Evolutionary conservation across 192 early-diverging fungal genomes (phyloP), one percentile per base, ranked within the genome.

Genomic region (Backusella liffmaniae): DNA sequence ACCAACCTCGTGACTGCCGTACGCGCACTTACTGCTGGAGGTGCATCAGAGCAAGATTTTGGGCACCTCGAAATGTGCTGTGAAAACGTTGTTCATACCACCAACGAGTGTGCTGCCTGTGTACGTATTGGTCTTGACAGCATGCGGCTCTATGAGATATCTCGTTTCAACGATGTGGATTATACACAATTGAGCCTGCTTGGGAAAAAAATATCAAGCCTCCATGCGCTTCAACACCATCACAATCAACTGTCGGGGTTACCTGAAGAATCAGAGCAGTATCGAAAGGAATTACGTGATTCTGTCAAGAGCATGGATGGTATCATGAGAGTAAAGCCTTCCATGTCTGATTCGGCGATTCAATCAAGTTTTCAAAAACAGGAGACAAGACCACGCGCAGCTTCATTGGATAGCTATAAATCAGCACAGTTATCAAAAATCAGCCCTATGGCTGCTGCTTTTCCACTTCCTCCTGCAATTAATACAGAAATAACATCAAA

Each of bases 1-100:
- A 83, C 82, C 1, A 79, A 79, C 67, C 59, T 83, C 4, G 82
- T 83, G 15, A 79, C 82, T 0, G 77, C 82, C 16, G 78, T 79
- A 5, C 70, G 82, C 21, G 77, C 78, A 13, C 36, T 78, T 0
- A 76, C 82, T 1, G 53, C 44, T 1, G 46, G 39, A 1, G 34
- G 51, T 42, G 65, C 73, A 42, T 18, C 56, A n/a, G 37, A 49
- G 4, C 15, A 71, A 23, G 70, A 71, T 42, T 30, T 49, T 32
- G 46, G 73, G 39, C 72, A 77, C 16, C 62, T 81, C 4, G 44
- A 66, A 41, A 34, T 35, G 10, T 77, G 76, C 23, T 77, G 73
- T 44, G 41, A 62, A 37, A 79, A 74, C 26, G 53, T 79, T 3
- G 10, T 73, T 7, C 51, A 49, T 30, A 74, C 77, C n/a, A 79